These are phyloP conservation scores for Candida boleticola DNA, from an alignment of 805 yeast species.

Conservation along the genomic window DNA sequence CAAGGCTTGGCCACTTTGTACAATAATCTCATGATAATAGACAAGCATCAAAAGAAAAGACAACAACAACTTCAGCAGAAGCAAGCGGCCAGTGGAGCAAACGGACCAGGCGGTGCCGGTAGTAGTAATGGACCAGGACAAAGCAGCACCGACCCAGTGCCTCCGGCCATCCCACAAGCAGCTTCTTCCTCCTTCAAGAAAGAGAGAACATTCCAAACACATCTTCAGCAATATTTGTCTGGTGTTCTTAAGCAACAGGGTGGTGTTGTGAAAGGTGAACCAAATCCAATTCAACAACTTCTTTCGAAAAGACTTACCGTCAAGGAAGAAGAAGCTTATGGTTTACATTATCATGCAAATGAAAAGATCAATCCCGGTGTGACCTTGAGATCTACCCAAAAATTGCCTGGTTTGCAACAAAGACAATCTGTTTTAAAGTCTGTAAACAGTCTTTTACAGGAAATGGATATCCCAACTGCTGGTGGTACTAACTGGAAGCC, in stretches of 20 bases:
- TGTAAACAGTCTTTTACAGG: constrained; percentile 64
- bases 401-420: constrained; percentile 42
- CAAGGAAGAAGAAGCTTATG: constrained; percentile 82
- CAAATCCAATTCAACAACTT: constrained; percentile 39
- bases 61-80: constrained; percentile 39
- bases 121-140: constrained; percentile 4
- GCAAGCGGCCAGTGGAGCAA: constrained; percentile 1
- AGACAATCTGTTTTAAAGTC: constrained; percentile 80
- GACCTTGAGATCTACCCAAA: constrained; percentile 65
- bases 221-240: constrained; percentile 42
- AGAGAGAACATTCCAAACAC: constrained; percentile 43
- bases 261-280: constrained; percentile 28
- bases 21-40: constrained; percentile 69
- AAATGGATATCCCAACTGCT: constrained; percentile 68
- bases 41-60: constrained; percentile 56
- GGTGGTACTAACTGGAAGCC: constrained; percentile 62
- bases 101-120: constrained; percentile 6
- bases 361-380: constrained; percentile 81
- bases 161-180: constrained; percentile 56
- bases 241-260: constrained; percentile 33
- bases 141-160: constrained; percentile 42
- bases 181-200: constrained; percentile 50
- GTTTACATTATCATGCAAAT: constrained; percentile 69
- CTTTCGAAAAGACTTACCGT: constrained; percentile 58
- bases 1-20: constrained; percentile 89